phyloP scores from a whole-genome alignment of 768 basidiomycete species.

The Suillus plorans region DNA sequence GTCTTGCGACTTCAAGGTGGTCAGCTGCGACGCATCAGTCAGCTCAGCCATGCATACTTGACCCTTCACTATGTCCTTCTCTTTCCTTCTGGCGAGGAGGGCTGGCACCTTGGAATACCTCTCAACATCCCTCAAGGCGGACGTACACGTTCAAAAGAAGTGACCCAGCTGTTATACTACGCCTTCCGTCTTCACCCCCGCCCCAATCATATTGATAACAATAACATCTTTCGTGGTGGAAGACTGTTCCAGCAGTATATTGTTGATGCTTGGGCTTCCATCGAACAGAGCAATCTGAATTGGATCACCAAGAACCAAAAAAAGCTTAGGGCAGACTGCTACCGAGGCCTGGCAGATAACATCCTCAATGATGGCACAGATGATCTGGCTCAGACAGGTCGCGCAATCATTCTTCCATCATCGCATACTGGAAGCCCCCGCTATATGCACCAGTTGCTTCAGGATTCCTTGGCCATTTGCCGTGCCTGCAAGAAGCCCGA shows the following conservation, averaged over 20 bases:
- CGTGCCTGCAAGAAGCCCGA: conserved; percentile 37
- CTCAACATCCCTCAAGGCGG: too few relatives aligned
- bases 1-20: conserved; percentile 25
- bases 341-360: conserved; percentile 34
- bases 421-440: conserved; percentile 30
- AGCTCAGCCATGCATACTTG: conserved; percentile 35
- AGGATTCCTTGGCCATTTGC: conserved; percentile 48
- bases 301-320: conserved; percentile 38
- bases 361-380: conserved; percentile 20
- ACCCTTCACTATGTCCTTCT: conserved; percentile 10
- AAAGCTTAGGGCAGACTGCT: conserved; percentile 33
- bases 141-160: too few relatives aligned
- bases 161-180: too few relatives aligned
- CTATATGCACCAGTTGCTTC: conserved; percentile 42
- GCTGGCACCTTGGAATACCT: too few relatives aligned
- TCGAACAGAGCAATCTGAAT: too few relatives aligned
- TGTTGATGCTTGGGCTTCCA: too few relatives aligned
- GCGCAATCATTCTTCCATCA: conserved; percentile 38
- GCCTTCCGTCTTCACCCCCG: conserved; percentile 26
- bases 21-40: conserved; percentile 27
- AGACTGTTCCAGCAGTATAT: too few relatives aligned
- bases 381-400: conserved; percentile 32
- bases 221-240: too few relatives aligned
- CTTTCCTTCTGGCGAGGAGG: too few relatives aligned
- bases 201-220: conserved; percentile 14